Evolutionary conservation across 441 rosid species (phyloP), one percentile per base, ranked within the genome.

Genomic region (Euphorbia corollata): DNA sequence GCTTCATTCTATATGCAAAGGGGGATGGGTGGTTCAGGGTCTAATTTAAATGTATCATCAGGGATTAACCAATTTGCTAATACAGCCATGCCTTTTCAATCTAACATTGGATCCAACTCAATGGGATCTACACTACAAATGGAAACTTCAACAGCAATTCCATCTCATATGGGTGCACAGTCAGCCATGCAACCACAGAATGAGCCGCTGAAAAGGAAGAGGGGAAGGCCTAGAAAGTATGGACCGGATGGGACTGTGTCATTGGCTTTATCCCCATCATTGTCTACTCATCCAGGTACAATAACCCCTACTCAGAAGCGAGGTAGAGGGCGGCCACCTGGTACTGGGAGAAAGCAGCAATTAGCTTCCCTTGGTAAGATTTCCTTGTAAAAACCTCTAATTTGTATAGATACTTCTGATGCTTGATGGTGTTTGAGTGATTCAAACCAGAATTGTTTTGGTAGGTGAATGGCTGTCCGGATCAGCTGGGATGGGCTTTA

Each of bases 251-350:
- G 96, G 68, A 68, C 84, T 39, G 95, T 86, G 65, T 89, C 97
- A 0, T 78, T 89, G 77, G 97, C 93, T 71, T 83, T 90, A 77
- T 84, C 97, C 47, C 79, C 98, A n/a, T 78, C 95, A 0, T 51
- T 85, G 39, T 78, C 91, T 54, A 73, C 87, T 23, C 83, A 85
- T 68, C 83, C 87, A 0, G 82, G 86, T 32, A 67, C 85, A 6
- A 61, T 84, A 63, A 75, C 89, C 9, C 81, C 96, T 24, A 68
- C 84, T 50, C 94, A 84, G 78, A 93, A 84, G 81, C 82, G 97
- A 64, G 97, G 96, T 9, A 83, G 97, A 71, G 99, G 99, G 30
- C 79, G 97, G 68, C 98, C 98, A 19, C 96, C 92, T 0, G 97
- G 97, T 60, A 82, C 83, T 27, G 97, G 99, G 59, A 86, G 84